A percentile compares a stretch with the other conserved stretches of the same genome.
These are phyloP conservation scores for Phytophthora quininea DNA, from an alignment of 352 stramenopile species.

Conservation along the genomic window DNA sequence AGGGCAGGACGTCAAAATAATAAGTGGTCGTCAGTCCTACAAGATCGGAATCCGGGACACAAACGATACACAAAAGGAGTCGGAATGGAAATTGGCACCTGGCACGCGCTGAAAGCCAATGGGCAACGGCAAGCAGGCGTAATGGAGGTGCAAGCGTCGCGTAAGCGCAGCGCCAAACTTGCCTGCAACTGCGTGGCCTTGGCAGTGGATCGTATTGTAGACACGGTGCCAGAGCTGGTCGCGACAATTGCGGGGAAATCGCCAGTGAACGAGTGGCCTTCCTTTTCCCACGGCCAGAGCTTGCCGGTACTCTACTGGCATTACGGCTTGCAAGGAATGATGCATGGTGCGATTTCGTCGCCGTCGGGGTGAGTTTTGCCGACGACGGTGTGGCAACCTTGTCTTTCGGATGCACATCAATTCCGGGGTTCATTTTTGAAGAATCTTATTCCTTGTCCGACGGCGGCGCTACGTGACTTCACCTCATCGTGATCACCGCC, in stretches of 20 bases:
- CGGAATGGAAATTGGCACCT: neutral
- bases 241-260: neutral
- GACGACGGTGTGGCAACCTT: conserved; percentile 13
- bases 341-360: neutral
- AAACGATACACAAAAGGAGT: neutral
- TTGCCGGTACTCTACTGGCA: neutral
- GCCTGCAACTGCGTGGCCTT: neutral
- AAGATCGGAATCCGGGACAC: neutral
- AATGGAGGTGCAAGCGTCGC: too few species aligned
- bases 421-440: conserved; percentile 29
- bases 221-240: neutral
- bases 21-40: conserved; percentile 8
- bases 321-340: neutral
- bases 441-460: conserved; percentile 38
- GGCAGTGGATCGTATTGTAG: neutral
- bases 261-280: neutral
- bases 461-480: conserved; percentile 14
- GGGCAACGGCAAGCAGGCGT: neutral
- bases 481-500: conserved; percentile 1
- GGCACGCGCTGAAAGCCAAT: neutral
- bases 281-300: neutral
- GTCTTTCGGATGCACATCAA: conserved; percentile 9
- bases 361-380: neutral
- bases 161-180: too few species aligned
- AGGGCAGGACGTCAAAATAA: neutral